Base-by-base conservation (phyloP, 257 asterid genomes). In the Gardenia jasminoides region DNA sequence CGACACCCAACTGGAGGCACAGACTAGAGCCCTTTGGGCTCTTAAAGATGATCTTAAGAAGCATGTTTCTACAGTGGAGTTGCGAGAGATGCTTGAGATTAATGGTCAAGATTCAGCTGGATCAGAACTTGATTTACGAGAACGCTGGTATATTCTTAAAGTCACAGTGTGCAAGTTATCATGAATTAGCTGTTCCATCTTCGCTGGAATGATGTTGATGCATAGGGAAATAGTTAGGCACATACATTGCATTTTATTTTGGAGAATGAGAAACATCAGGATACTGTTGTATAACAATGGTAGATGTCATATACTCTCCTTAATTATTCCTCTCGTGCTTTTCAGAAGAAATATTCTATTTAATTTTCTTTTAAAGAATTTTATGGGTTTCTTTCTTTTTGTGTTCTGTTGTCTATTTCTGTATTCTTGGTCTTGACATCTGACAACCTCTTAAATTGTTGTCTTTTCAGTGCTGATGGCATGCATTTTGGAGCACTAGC, bases 401-500 rank as follows among this genome's bases (percentile, higher is more conserved):
- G 41, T 36, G n/a, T 13, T 9, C 24, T 24, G 30, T 31, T 50
- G 48, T 75, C 59, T 72, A 4, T 61, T 72, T 78, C 77, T 74
- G 39, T 68, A 67, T 79, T 17, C 26, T 7, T 17, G 33, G 75
- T 70, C 28, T 30, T 43, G n/a, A 46, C 46, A 79, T 11, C 22
- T 39, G 24, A 46, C 31, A 26, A 10, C 12, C 48, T 75, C 17
- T 65, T 20, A 50, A 50, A 19, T 69, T 67, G 66, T 72, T 72
- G 70, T 47, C 69, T 85, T 67, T 82, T 67, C 88, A 93, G 99
- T 91, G 97, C 96, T 47, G 99, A 96, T 77, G 97, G 97, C 77
- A 96, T 96, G 99, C 87, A 86, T 77, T 96, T 93, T 78, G 98
- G 99, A 79, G 94, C 91, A 67, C 97, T 92, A 83, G 88, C 82